Evolutionary conservation across 495 filamentous ascomycete genomes (phyloP).

Genomic region (Penicillium lividum): DNA sequence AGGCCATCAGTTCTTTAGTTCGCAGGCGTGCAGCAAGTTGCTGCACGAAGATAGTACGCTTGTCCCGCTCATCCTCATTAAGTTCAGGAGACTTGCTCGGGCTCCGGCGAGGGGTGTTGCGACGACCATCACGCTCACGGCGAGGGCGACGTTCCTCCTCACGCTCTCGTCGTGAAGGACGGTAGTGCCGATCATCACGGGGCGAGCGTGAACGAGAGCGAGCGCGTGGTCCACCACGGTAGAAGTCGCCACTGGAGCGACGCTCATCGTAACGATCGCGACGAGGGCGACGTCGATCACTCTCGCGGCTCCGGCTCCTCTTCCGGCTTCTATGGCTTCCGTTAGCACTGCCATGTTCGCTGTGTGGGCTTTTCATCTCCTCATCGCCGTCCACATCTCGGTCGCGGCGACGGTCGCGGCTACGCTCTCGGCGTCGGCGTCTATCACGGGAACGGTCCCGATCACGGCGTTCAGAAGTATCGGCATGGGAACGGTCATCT

Average conservation of each 20-base stretch:
- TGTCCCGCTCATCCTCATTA: conserved; percentile 95
- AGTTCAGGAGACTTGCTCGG: conserved; percentile 61
- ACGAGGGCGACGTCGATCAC: conserved; percentile 75
- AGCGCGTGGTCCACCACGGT: conserved; percentile 55
- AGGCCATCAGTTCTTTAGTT: conserved; percentile 88
- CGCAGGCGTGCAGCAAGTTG: conserved; percentile 91
- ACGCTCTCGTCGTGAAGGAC: conserved; percentile 51
- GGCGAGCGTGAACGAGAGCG: conserved; percentile 77
- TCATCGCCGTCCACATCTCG: conserved; percentile 65
- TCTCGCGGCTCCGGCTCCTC: conserved; percentile 78
- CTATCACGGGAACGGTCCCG: conserved; percentile 60
- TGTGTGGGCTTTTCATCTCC: conserved; percentile 68
- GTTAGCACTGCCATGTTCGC: conserved; percentile 79
- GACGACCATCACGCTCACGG: conserved; percentile 58
- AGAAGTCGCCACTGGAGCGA: conserved; percentile 69
- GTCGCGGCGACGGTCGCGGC: conserved; percentile 67
- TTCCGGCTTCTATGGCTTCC: conserved; percentile 82
- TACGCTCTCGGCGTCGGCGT: conserved; percentile 57
- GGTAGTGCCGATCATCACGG: conserved; percentile 71
- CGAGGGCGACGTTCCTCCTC: conserved; percentile 34
- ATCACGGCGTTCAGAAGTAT: conserved; percentile 56
- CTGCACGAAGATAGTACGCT: conserved; percentile 96
- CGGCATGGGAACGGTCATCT: conserved; percentile 60
- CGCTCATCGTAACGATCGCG: conserved; percentile 72
- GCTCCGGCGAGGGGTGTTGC: conserved; percentile 50